phyloP scores from a whole-genome alignment of 495 filamentous ascomycete genomes.

The Penicillium atrosanguineum region DNA sequence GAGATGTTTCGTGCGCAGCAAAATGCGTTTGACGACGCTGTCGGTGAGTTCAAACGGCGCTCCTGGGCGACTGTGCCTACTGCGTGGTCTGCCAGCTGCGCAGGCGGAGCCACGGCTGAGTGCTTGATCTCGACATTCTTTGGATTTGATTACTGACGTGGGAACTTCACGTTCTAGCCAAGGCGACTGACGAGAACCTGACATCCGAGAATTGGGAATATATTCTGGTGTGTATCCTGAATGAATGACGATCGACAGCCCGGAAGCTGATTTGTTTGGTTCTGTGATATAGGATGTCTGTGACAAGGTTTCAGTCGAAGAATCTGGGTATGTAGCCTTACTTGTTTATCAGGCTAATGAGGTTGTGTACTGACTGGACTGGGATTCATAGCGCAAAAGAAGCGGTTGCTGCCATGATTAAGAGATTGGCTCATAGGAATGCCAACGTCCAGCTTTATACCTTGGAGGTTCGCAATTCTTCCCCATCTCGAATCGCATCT shows the following conservation, averaged over 20 bases:
- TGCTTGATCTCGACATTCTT: not conserved
- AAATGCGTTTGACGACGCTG: slow-evolving; percentile 77
- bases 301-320: slow-evolving; percentile 74
- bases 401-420: slow-evolving; percentile 91
- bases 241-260: not conserved
- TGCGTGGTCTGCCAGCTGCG: not conserved
- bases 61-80: not conserved
- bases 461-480: slow-evolving; percentile 66
- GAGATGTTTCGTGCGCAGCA: slow-evolving; percentile 77
- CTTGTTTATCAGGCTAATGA: not conserved
- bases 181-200: slow-evolving; percentile 98
- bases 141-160: slow-evolving; percentile 19
- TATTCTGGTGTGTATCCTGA: slow-evolving; percentile 65
- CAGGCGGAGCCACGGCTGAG: not conserved
- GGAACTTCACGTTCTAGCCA: slow-evolving; percentile 56
- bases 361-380: slow-evolving; percentile 15
- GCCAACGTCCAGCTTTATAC: slow-evolving; percentile 99
- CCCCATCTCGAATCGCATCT: not conserved
- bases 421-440: slow-evolving; percentile 92
- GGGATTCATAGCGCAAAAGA: slow-evolving; percentile 66
- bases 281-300: slow-evolving; percentile 70
- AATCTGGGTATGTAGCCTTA: slow-evolving; percentile 54
- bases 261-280: slow-evolving; percentile 18
- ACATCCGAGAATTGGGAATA: slow-evolving; percentile 98
- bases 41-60: slow-evolving; percentile 54